A percentile compares a stretch with the other conserved stretches of the same genome.
Evolutionary conservation across 768 basidiomycete genomes (phyloP).

Genomic region (Leccinellum albellum): DNA sequence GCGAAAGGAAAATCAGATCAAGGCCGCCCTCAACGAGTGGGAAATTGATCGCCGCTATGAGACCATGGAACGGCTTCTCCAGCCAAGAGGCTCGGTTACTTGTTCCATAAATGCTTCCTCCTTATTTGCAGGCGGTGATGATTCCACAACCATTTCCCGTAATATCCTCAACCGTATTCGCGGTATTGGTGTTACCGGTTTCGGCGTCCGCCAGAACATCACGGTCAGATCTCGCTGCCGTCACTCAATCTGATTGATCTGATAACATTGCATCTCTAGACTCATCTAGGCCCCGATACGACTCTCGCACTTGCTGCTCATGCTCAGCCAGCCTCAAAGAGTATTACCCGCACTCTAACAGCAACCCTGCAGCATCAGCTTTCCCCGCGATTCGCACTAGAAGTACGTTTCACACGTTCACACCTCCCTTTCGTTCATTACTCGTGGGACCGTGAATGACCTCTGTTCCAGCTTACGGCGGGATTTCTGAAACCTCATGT

Average conservation of each 20-base stretch:
- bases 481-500: conserved; percentile 40
- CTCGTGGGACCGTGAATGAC: conserved; percentile 12
- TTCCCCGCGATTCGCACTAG: conserved; percentile 57
- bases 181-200: conserved; percentile 34
- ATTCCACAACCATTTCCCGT: conserved; percentile 24
- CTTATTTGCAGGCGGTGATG: conserved; percentile 39
- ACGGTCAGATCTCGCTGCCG: conserved; percentile 35
- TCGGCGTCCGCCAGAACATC: conserved; percentile 42
- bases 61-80: conserved; percentile 38
- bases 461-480: conserved; percentile 35
- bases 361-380: conserved; percentile 77
- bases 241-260: conserved; percentile 17
- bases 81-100: conserved; percentile 42
- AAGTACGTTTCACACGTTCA: conserved; percentile 33
- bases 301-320: conserved; percentile 38
- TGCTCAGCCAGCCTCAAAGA: conserved; percentile 26
- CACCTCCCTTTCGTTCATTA: conserved; percentile 8
- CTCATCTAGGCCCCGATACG: conserved; percentile 45
- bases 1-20: conserved; percentile 41
- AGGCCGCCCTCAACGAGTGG: conserved; percentile 38
- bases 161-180: conserved; percentile 33
- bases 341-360: conserved; percentile 42
- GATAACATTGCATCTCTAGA: conserved; percentile 37
- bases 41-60: conserved; percentile 37
- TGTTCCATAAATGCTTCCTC: conserved; percentile 49